These are phyloP conservation scores for Agrocybe pediades DNA, from an alignment of 768 basidiomycete genomes.

Conservation along the genomic window DNA sequence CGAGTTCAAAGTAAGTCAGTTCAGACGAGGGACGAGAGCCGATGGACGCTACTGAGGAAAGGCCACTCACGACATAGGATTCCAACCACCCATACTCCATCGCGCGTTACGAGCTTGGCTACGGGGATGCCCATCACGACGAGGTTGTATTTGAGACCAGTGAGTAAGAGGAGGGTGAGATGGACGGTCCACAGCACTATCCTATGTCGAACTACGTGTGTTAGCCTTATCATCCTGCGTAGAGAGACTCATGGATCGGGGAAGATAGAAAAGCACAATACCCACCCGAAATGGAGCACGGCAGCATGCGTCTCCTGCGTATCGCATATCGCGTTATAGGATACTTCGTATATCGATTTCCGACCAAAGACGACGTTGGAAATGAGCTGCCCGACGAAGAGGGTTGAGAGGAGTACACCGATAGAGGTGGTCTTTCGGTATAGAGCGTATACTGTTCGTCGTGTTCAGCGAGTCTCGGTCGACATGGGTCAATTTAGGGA, in stretches of 20 bases:
- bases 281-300: too few species aligned
- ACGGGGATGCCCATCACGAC: constrained; percentile 5
- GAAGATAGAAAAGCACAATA: too few species aligned
- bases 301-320: background rate
- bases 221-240: too few species aligned
- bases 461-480: too few species aligned
- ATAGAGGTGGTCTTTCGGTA: constrained; percentile 7
- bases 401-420: background rate
- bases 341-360: background rate
- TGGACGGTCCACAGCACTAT: constrained; percentile 12
- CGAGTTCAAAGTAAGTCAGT: too few species aligned
- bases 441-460: constrained; percentile 15
- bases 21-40: background rate
- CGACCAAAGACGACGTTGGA: constrained; percentile 3
- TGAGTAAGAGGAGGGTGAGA: constrained; percentile 5
- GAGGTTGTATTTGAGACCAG: background rate
- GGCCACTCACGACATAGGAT: constrained; percentile 8
- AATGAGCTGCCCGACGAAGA: constrained; percentile 5
- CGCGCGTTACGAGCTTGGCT: constrained; percentile 9
- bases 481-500: background rate
- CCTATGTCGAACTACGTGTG: too few species aligned
- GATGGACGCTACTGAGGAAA: background rate
- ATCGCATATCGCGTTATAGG: background rate
- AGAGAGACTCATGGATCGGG: too few species aligned
- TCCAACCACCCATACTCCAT: constrained; percentile 7